Evolutionary conservation across 306 rosid genomes (phyloP).

Genomic region (Senna tora): DNA sequence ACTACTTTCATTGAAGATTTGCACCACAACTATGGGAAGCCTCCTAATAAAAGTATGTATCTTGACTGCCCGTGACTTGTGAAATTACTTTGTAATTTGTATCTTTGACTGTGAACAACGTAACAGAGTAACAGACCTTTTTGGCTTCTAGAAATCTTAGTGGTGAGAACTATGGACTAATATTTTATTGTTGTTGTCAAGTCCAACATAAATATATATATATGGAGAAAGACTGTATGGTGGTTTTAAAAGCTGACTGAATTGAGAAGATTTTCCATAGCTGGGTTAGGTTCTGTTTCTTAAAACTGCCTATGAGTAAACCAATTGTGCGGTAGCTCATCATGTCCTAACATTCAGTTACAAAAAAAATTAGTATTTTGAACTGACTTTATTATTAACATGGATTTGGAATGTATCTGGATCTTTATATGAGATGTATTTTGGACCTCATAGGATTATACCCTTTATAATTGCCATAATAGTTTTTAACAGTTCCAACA

Average conservation of each 20-base stretch:
- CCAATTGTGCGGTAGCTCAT: conserved; percentile 2
- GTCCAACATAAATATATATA: not conserved
- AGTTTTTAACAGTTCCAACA: not conserved
- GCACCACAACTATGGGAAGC: conserved; percentile 60
- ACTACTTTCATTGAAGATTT: conserved; percentile 63
- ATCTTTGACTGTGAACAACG: not conserved
- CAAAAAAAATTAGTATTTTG: not conserved
- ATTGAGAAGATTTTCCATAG: not conserved
- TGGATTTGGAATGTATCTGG: not conserved
- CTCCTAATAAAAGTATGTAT: conserved; percentile 58
- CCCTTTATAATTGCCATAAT: not conserved
- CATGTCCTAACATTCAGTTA: not conserved
- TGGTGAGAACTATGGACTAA: too few species aligned
- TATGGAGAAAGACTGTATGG: not conserved
- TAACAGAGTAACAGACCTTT: not conserved
- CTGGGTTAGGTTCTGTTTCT: not conserved
- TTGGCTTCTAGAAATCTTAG: not conserved
- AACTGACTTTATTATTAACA: not conserved
- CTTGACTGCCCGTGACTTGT: conserved; percentile 11
- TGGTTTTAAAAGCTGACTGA: not conserved
- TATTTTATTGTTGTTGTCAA: not conserved
- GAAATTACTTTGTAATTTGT: conserved; percentile 5
- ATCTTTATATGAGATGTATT: not conserved
- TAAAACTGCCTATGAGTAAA: not conserved
- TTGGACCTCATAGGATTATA: not conserved